These are phyloP conservation scores for Mycena galericulata DNA, from an alignment of 768 basidiomycete species.

Conservation along the genomic window DNA sequence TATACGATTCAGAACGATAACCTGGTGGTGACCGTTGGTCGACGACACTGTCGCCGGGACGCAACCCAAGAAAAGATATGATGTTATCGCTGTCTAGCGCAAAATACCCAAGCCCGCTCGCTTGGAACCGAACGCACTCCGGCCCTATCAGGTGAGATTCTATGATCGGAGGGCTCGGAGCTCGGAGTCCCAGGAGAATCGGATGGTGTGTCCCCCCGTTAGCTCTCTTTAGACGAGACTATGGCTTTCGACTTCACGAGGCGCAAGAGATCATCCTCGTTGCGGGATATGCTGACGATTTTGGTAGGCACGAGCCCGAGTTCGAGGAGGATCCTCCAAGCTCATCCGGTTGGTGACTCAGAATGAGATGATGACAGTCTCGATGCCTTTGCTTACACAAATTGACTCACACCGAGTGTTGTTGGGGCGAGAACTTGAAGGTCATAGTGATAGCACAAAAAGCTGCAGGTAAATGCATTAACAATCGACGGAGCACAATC, in stretches of 20 bases:
- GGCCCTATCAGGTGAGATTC: conserved; percentile 85
- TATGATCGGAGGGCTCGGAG: conserved; percentile 79
- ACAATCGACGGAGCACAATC: neutral
- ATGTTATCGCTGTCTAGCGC: conserved; percentile 78
- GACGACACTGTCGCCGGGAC: too few relatives aligned
- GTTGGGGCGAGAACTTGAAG: too few relatives aligned
- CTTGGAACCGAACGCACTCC: conserved; percentile 96
- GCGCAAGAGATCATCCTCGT: neutral
- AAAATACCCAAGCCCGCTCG: conserved; percentile 94
- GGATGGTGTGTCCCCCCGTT: neutral
- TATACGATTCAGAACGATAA: conserved; percentile 90
- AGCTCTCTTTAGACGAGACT: neutral
- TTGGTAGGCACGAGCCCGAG: neutral
- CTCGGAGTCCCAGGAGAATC: too few relatives aligned
- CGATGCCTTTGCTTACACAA: too few relatives aligned
- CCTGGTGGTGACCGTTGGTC: conserved; percentile 73
- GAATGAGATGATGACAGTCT: too few relatives aligned
- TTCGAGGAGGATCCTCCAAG: neutral
- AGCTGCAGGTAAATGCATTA: neutral
- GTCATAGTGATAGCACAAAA: too few relatives aligned
- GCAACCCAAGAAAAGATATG: conserved; percentile 40
- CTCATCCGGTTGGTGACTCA: too few relatives aligned
- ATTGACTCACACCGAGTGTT: too few relatives aligned
- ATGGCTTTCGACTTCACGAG: neutral
- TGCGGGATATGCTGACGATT: neutral